Conservation (phyloP, 2,329 filamentous ascomycete genomes). For the Dichotomopilus funicola region DNA sequence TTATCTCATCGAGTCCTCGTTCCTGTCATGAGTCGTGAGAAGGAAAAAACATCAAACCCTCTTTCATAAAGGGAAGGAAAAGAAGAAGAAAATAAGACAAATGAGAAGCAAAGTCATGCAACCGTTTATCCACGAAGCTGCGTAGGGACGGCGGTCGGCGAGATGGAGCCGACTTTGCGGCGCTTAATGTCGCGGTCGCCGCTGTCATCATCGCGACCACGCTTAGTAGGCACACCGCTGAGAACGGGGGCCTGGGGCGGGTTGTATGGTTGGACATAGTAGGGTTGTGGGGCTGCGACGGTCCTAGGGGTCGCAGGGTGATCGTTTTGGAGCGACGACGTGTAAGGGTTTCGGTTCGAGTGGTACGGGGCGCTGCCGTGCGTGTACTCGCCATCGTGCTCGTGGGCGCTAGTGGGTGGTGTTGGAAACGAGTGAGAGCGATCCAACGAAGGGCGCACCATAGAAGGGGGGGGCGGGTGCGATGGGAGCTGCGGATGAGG, state of each 20-base stretch:
- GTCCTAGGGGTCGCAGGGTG: constrained; percentile 81
- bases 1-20: too few relatives aligned
- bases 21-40: too few relatives aligned
- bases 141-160: too few relatives aligned
- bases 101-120: too few relatives aligned
- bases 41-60: too few relatives aligned
- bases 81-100: too few relatives aligned
- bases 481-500: constrained; percentile 49
- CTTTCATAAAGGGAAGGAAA: too few relatives aligned
- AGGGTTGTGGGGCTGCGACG: constrained; percentile 61
- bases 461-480: constrained; percentile 63
- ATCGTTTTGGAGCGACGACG: constrained; percentile 61
- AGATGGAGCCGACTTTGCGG: constrained; percentile 20
- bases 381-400: constrained; percentile 78
- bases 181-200: constrained; percentile 35
- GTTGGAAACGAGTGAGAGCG: constrained; percentile 90
- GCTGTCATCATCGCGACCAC: constrained; percentile 39
- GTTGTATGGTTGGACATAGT: constrained; percentile 69
- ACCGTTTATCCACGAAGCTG: too few relatives aligned
- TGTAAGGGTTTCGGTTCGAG: constrained; percentile 65
- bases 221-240: constrained; percentile 54
- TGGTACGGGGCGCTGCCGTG: constrained; percentile 74
- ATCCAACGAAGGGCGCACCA: constrained; percentile 70
- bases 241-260: constrained; percentile 68
- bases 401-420: constrained; percentile 78